Conservation (phyloP, 2,329 filamentous ascomycete species). For the Cercospora sojina region DNA sequence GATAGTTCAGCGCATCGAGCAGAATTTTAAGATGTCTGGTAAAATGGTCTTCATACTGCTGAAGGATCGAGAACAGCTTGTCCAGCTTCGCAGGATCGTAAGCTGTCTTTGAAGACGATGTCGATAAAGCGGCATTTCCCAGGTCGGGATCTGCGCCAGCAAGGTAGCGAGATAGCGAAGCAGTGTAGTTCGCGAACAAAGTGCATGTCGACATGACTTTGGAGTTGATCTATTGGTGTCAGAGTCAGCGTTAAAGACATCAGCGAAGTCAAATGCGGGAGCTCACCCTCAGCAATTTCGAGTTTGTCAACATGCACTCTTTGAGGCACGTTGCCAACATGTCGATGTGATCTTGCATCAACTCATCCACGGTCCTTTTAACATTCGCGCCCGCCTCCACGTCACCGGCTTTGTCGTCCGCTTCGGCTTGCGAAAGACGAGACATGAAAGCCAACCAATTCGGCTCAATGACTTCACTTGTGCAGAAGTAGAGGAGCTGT, state of each 20-base stretch:
- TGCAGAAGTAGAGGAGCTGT: slow-evolving; percentile 95
- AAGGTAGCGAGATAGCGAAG: slow-evolving; percentile 80
- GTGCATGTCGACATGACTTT: slow-evolving; percentile 96
- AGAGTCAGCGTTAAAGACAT: slow-evolving; percentile 12
- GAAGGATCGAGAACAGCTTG: slow-evolving; percentile 81
- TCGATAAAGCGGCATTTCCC: slow-evolving; percentile 45
- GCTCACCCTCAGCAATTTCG: slow-evolving; percentile 82
- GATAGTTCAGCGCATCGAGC: slow-evolving; percentile 92
- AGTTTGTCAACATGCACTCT: slow-evolving; percentile 98
- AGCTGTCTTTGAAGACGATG: slow-evolving; percentile 34
- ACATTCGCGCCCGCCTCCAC: slow-evolving; percentile 42
- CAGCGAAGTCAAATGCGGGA: neutral
- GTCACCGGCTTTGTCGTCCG: slow-evolving; percentile 39
- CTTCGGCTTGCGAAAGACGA: slow-evolving; percentile 63
- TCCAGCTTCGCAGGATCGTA: slow-evolving; percentile 60
- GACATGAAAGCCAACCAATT: slow-evolving; percentile 95
- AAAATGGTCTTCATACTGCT: slow-evolving; percentile 92
- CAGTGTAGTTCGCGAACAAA: slow-evolving; percentile 87
- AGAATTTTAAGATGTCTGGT: slow-evolving; percentile 88
- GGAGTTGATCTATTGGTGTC: slow-evolving; percentile 73
- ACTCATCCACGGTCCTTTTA: slow-evolving; percentile 83
- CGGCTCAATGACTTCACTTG: slow-evolving; percentile 93
- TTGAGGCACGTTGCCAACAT: slow-evolving; percentile 97
- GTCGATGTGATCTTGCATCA: slow-evolving; percentile 99
- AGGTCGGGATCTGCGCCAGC: slow-evolving; percentile 81